Evolutionary conservation across 805 yeast genomes (phyloP).

Genomic region (Ogataea angusta): DNA sequence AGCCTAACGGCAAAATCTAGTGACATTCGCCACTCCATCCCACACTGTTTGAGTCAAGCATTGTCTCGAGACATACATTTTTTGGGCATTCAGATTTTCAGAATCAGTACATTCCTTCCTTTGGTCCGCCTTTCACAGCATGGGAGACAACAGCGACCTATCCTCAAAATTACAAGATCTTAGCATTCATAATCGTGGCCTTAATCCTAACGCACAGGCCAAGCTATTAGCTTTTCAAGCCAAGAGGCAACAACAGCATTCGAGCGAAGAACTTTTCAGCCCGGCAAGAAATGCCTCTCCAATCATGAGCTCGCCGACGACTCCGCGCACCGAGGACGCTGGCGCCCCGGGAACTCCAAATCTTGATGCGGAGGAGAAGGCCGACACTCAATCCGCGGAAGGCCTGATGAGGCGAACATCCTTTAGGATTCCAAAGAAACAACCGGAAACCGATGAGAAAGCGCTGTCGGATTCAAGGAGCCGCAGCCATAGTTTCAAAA

Average conservation of each 20-base stretch:
- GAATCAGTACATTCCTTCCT: conserved; percentile 7
- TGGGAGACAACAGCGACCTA: conserved; percentile 14
- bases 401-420: conserved; percentile 25
- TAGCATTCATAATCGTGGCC: conserved; percentile 31
- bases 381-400: conserved; percentile 6
- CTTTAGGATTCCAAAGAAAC: conserved; percentile 23
- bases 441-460: conserved; percentile 26
- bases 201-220: conserved; percentile 81
- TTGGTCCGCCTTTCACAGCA: background rate
- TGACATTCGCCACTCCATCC: conserved; percentile 2
- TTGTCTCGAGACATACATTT: background rate
- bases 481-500: conserved; percentile 16
- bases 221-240: conserved; percentile 84
- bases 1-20: background rate
- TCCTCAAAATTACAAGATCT: conserved; percentile 21
- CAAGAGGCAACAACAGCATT: conserved; percentile 49
- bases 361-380: conserved; percentile 12
- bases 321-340: conserved; percentile 19
- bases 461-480: conserved; percentile 36
- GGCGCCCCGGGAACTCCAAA: conserved; percentile 19
- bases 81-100: background rate
- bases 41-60: background rate
- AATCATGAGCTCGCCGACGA: conserved; percentile 17
- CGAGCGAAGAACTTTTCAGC: conserved; percentile 7
- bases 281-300: conserved; percentile 6